Base-by-base conservation (phyloP, 2,329 filamentous ascomycete genomes). In the Exophiala alcalophila region DNA sequence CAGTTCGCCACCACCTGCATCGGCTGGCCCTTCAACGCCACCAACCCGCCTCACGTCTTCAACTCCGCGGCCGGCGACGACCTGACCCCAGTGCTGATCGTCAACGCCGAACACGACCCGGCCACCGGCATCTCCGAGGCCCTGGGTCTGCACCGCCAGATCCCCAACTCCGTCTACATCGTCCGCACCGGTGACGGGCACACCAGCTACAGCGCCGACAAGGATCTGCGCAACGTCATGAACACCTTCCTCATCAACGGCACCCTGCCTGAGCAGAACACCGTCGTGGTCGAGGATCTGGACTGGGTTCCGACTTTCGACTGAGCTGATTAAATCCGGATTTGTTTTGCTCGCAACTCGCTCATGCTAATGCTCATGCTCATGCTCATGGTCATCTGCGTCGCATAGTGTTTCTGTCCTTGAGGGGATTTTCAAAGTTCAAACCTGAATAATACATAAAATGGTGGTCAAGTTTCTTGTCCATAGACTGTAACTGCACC, bases 61-160 rank as follows among this genome's bases (percentile, higher is more conserved):
- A 44, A 61, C 27, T 15, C 32, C 14, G 15, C 34, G 4, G 16
- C 18, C 4, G 19, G 23, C n/a, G 30, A 20, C 3, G 51, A 53
- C 4, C 31, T 58, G 5, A 47, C 59, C 4, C 57, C 59, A 11
- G 61, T 71, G 21, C 50, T 72, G 35, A 49, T 67, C 45, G 61
- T 67, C 4, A 68, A 67, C 42, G 57, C 65, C 8, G 56, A 61
- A 2, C 59, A 59, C 42, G 69, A 73, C 52, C 67, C 69, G 2
- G 61, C 58, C 23, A 70, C 67, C 2, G 60, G 61, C 16, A 63
- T 64, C 37, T 53, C 57, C 12, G 69, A 65, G 62, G 67, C 63
- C 30, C 49, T 59, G 12, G 59, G 61, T 1, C 50, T 68, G 33
- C 56, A 55, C 32, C 60, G 59, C 46, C 57, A 66, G 47, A 53